Conservation (phyloP, 305 asterid species). For the Nicotiana rustica region DNA sequence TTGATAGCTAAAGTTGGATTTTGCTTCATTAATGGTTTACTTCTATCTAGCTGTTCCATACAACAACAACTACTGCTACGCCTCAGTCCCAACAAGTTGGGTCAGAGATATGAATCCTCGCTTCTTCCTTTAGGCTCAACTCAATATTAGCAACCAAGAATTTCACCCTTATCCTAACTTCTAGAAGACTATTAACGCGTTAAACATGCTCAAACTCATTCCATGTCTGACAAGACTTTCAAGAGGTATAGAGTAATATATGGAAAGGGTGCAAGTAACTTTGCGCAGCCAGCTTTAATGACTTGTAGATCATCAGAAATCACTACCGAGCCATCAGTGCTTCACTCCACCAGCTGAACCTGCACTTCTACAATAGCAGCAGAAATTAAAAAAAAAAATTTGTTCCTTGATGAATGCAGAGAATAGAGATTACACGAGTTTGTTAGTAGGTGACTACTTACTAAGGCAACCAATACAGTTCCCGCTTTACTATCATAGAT, state of each 20-base stretch:
- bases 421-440: neutral
- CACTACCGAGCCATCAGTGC: slow-evolving; percentile 73
- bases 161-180: slow-evolving; percentile 22
- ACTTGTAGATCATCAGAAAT: slow-evolving; percentile 70
- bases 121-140: no score
- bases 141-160: neutral
- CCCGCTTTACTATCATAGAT: slow-evolving; percentile 65
- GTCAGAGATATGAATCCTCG: no score
- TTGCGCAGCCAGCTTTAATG: slow-evolving; percentile 78
- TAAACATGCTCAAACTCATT: slow-evolving; percentile 40
- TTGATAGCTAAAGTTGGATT: slow-evolving; percentile 8
- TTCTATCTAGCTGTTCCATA: neutral
- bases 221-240: slow-evolving; percentile 26
- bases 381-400: neutral
- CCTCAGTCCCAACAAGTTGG: no score
- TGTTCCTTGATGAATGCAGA: neutral
- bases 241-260: slow-evolving; percentile 35
- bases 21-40: neutral
- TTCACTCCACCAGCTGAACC: slow-evolving; percentile 76
- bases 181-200: neutral
- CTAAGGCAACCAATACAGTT: slow-evolving; percentile 72
- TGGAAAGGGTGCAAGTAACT: slow-evolving; percentile 72
- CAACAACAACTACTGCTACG: no score
- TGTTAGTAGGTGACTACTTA: slow-evolving; percentile 31
- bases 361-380: slow-evolving; percentile 31